These are phyloP conservation scores for Glycyrrhiza uralensis DNA, from an alignment of 306 rosid species.

Conservation along the genomic window DNA sequence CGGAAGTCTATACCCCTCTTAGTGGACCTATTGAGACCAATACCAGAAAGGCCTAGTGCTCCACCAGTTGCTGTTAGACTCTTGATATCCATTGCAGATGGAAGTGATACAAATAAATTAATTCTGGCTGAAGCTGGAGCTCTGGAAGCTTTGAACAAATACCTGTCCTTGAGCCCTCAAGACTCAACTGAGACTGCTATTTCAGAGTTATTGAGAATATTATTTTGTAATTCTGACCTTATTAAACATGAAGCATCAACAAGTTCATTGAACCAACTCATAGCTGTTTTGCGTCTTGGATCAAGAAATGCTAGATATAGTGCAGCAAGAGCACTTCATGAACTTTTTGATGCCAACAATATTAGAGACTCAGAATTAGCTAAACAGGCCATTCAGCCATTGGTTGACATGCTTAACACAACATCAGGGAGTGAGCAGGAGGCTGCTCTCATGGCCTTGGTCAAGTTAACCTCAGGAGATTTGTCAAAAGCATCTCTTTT, in stretches of 20 bases:
- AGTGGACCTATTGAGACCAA: constrained; percentile 94
- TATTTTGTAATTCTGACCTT: constrained; percentile 84
- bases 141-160: constrained; percentile 88
- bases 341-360: constrained; percentile 67
- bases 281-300: constrained; percentile 94
- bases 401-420: constrained; percentile 88
- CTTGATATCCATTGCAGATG: constrained; percentile 83
- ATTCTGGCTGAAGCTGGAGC: constrained; percentile 95
- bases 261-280: constrained; percentile 84
- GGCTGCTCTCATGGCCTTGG: constrained; percentile 76
- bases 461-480: constrained; percentile 74
- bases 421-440: constrained; percentile 84
- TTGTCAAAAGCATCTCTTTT: constrained; percentile 57
- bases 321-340: constrained; percentile 85
- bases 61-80: constrained; percentile 88
- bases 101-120: constrained; percentile 79
- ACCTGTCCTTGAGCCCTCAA: constrained; percentile 97
- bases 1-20: constrained; percentile 89
- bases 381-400: constrained; percentile 79
- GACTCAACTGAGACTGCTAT: constrained; percentile 83
- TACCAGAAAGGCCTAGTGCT: constrained; percentile 91
- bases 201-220: constrained; percentile 76
- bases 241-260: constrained; percentile 72
- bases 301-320: constrained; percentile 92
- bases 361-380: constrained; percentile 79